phyloP scores from a whole-genome alignment of 495 filamentous ascomycete genomes.

The Hypoxylon trugodes region DNA sequence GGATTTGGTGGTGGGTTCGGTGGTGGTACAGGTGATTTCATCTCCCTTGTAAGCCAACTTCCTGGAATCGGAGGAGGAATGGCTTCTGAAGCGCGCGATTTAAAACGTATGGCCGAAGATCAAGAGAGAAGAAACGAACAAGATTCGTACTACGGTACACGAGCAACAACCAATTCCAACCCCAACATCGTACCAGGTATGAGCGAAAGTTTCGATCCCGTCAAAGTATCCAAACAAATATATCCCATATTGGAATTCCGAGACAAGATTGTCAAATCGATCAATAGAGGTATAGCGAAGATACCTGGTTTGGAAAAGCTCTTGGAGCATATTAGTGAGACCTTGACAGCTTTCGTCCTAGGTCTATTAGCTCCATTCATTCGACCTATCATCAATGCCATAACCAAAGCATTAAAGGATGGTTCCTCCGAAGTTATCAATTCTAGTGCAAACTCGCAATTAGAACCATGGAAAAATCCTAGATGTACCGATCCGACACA shows the following conservation, averaged over 20 bases:
- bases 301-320: conserved; percentile 87
- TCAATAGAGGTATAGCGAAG: conserved; percentile 86
- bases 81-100: conserved; percentile 75
- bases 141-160: conserved; percentile 28
- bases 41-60: conserved; percentile 76
- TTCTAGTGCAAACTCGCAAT: conserved; percentile 84
- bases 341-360: conserved; percentile 87
- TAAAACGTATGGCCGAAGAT: conserved; percentile 77
- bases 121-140: conserved; percentile 71
- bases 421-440: conserved; percentile 83
- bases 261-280: conserved; percentile 86
- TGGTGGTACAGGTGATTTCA: conserved; percentile 62
- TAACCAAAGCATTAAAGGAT: conserved; percentile 79
- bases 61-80: conserved; percentile 77
- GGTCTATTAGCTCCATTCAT: conserved; percentile 90
- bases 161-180: conserved; percentile 56
- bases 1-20: conserved; percentile 50
- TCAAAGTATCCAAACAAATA: conserved; percentile 81
- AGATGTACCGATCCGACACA: conserved; percentile 91
- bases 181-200: conserved; percentile 69
- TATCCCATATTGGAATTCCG: conserved; percentile 95
- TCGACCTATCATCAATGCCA: conserved; percentile 87
- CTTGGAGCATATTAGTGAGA: conserved; percentile 90
- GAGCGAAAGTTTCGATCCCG: conserved; percentile 80
- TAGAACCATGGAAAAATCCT: conserved; percentile 88